Conservation (phyloP, 352 stramenopile genomes). For the Phytophthora agathidicida region DNA sequence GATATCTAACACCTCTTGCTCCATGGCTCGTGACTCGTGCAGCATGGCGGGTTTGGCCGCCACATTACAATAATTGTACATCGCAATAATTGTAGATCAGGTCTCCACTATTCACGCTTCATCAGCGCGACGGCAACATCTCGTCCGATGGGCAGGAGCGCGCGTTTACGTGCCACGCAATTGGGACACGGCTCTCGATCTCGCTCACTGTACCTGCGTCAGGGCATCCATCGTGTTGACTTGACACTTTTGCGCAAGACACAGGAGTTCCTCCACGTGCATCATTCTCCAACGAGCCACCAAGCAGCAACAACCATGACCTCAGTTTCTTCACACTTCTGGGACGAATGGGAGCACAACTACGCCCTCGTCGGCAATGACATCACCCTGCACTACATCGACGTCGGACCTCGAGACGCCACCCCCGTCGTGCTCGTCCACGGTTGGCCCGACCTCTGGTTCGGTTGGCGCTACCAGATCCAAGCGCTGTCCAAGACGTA, state of each 20-base stretch:
- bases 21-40: too few species aligned
- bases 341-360: conserved; percentile 26
- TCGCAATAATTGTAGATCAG: too few species aligned
- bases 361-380: conserved; percentile 34
- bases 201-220: conserved; percentile 3
- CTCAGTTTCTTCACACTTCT: conserved; percentile 13
- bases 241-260: conserved; percentile 6
- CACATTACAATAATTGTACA: too few species aligned
- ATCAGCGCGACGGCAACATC: too few species aligned
- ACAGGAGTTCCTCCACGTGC: neutral
- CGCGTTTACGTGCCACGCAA: too few species aligned
- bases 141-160: too few species aligned
- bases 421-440: conserved; percentile 68
- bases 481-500: conserved; percentile 50
- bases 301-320: conserved; percentile 21
- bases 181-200: too few species aligned
- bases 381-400: conserved; percentile 65
- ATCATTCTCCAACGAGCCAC: conserved; percentile 13
- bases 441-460: conserved; percentile 78
- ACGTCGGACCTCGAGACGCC: conserved; percentile 54
- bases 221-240: conserved; percentile 27
- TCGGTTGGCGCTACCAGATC: conserved; percentile 73
- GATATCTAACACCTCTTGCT: too few species aligned
- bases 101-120: too few species aligned
- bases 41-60: too few species aligned